Evolutionary conservation across 192 early-diverging fungal genomes (phyloP), one percentile per base, ranked within the genome.

Genomic region (Allomyces arbusculus): DNA sequence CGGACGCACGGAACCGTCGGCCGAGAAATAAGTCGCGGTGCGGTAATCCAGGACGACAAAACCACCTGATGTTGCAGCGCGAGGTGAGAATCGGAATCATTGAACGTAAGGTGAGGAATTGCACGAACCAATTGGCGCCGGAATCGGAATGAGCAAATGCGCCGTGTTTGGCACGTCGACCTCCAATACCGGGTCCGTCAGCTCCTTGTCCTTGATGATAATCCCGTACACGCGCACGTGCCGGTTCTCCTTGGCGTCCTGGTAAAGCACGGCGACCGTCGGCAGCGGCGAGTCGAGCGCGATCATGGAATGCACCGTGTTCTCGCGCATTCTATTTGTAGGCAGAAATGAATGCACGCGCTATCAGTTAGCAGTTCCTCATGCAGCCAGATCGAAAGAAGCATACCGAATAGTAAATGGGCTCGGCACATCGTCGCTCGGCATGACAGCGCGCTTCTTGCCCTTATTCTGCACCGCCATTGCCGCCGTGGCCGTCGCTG

Each of bases 221-320:
- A 87, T 65, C 23, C 74, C 67, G 64, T 89, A 89, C 0, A 72
- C 75, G 61, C 81, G 81, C 61, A 91, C 66, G 44, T 79, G 73
- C 45, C 78, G 70, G 20, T 66, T 55, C 12, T 76, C 73, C 28
- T 82, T 77, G 58, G 69, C 68, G 26, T 87, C 84, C 64, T 80
- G 74, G 61, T 83, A 80, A 2, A 90, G 69, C 12, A 89, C 72
- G 3, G 75, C 83, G 40, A 86, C 50, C 1, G 74, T 79, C 0
- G 78, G 77, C 20, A 44, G 24, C 20, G 58, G 33, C 3, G 43
- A 44, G 20, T 82, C 62, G 20, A 85, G 66, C 45, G 83, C 74
- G 7, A 66, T 67, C 62, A 86, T 82, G 2, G 78, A 74, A 23
- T 76, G 67, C 6, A 88, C 79, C 10, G 70, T 69, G 11, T 80